Base-by-base conservation (phyloP, 495 filamentous ascomycete species). In the Penicillium dipodomyicola region DNA sequence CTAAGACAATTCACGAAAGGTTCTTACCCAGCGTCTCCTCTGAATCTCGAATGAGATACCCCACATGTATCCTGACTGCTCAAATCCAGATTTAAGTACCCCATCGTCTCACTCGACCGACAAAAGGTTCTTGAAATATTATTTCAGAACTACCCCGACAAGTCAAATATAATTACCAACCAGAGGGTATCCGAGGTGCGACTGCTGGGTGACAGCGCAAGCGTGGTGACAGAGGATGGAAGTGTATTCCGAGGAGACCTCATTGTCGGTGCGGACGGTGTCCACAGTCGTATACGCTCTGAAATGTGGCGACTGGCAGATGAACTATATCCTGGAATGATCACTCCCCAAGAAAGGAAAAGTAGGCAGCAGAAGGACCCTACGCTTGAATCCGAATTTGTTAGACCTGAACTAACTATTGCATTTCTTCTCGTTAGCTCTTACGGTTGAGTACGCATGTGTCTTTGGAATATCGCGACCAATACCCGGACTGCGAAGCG, bases 41-140 rank as follows among this genome's bases (percentile, higher is more conserved):
- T n/a, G n/a, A n/a, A n/a, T n/a, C n/a, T 27, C 7, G 25, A 27
- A 1, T 8, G 6, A 27, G 25, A 27, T 27, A 8, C 6, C 25
- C 25, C 2, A 27, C 25, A 8, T 27, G 25, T 27, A 27, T 25
- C 40, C 14, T 46, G 8, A 40, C 29, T 39, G 37, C 17, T 10
- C 40, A 1, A 30, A 75, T 0, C 65, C 68, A 30, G 72, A 76
- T 50, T 60, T 45, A 27, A 44, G 72, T 51, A 54, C 27, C 52
- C 58, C 2, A 47, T 63, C 11, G 12, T 52, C 5, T 70, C 73
- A 22, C 55, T 72, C 8, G 73, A 74, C 22, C 64, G 72, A 17
- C 67, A 62, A 50, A 55, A 46, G 27, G 53, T 79, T 7, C 49
- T 72, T 2, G 39, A 60, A 29, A 54, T 64, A 4, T 52, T 73